Evolutionary conservation across 495 filamentous ascomycete genomes (phyloP), one percentile per base, ranked within the genome.

Genomic region (Penicillium angulare): DNA sequence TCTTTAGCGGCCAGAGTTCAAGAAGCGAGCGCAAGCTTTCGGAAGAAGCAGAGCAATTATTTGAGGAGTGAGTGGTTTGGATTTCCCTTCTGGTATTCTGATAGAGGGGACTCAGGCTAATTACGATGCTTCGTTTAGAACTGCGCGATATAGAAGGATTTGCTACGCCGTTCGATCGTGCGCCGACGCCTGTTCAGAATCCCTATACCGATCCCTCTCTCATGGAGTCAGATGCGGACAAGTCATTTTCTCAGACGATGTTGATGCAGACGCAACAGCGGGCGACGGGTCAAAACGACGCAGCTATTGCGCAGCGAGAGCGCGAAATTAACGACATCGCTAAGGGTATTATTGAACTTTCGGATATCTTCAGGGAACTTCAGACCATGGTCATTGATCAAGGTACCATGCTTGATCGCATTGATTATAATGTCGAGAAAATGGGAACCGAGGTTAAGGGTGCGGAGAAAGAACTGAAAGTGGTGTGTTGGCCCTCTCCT

Each of bases 361-460:
- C 91, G 1, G 91, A 96, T 63, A 90, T 98, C 33, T 98, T 98
- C 76, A 89, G 92, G 38, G 95, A 97, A 54, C 71, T 98, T 16
- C 95, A 98, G 63, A 83, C 78, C 17, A 96, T 98, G 91, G 86
- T 98, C 48, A 98, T 98, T 51, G 93, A 98, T 67, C 93, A 98
- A 70, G 93, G 93, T 10, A 97, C 90, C 22, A 90, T 98, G 87
- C 81, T 98, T 18, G 93, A 98, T 71, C 81, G 93, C 29, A 97
- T 98, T 60, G 93, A 98, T 64, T 98, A 96, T 72, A 98, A 98
- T 65, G 87, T 98, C 29, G 93, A 98, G 72, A 78, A 81, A 49
- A 96, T 97, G 90, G 83, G 80, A 10, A 82, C 80, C 20, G 87
- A 97, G 60, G 89, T 97, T 24, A 95, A 96, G 65, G 84, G 78